Base-by-base conservation (phyloP, 805 yeast genomes). In the Lipomyces yamanashiensis region DNA sequence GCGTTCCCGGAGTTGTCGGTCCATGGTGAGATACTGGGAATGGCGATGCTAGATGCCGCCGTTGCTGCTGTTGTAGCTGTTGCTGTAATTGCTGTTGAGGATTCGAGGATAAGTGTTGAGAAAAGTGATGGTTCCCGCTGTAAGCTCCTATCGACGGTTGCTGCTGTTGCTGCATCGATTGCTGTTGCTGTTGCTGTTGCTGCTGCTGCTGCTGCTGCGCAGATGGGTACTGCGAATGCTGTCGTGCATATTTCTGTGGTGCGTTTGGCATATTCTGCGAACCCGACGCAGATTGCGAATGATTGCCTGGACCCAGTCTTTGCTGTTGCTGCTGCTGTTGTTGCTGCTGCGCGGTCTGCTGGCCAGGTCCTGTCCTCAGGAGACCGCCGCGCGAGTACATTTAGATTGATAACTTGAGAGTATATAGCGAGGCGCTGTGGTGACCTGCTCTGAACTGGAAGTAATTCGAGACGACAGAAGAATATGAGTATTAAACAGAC, bases 11-110 rank as follows among this genome's bases (percentile, higher is more conserved):
- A 1, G 66, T 59, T 4, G 59, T 43, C 15, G 61, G 63, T 2
- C 62, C 66, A 41, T 54, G 62, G 28, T 47, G 61, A 10, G 64
- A 52, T 7, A 51, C 59, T 1, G 66, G 61, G 39, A 62, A 64
- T 28, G 66, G 68, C 8, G 68, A 64, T 1, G 69, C 59, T 1
- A 66, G 62, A 47, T 61, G 55, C 28, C 67, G 56, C 28, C 69
- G 58, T 28, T 66, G 69, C 17, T 55, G 63, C 28, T 44, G 50
- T 34, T 47, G 58, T 28, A 37, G 52, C 41, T 33, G 54, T 34
- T 60, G 61, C 36, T 57, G 61, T 37, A 37, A 40, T 40, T 51
- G 63, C 23, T 23, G 49, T n/a, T 62, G 66, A 7, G 57, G 37
- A 21, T 8, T 33, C 10, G 61, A 19, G 2, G 39, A 21, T 6